A percentile compares a stretch with the other conserved stretches of the same genome.
phyloP scores from a whole-genome alignment of 2,329 filamentous ascomycete species.

The Hypocreales sp. region DNA sequence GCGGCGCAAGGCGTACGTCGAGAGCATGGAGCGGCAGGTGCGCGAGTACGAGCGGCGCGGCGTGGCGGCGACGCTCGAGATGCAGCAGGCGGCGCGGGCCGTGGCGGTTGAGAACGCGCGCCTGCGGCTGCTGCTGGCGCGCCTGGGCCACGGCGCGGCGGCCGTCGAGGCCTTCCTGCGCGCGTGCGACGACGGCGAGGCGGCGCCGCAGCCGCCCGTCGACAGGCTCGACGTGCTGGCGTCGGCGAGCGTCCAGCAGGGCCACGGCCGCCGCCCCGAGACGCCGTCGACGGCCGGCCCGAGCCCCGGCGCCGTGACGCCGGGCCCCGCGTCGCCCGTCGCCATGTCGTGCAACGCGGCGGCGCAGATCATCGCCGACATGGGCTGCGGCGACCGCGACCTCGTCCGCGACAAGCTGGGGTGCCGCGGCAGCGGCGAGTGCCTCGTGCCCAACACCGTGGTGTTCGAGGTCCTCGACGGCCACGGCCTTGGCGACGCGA shows the following conservation, averaged over 20 bases:
- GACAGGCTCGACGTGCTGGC: slow-evolving; percentile 23
- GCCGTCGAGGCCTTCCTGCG: slow-evolving; percentile 25
- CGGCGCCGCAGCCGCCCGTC: slow-evolving; percentile 8
- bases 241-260: slow-evolving; percentile 17
- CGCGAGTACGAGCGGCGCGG: slow-evolving; percentile 31
- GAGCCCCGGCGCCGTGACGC: slow-evolving; percentile 8
- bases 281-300: slow-evolving; percentile 7
- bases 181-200: slow-evolving; percentile 16
- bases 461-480: slow-evolving; percentile 18
- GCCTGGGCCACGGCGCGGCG: slow-evolving; percentile 20
- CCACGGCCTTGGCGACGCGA: too few species aligned
- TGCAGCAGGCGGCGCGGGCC: slow-evolving; percentile 35
- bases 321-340: slow-evolving; percentile 10
- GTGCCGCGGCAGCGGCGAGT: slow-evolving; percentile 11
- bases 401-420: slow-evolving; percentile 14
- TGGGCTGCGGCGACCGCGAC: slow-evolving; percentile 15
- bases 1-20: slow-evolving; percentile 32
- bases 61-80: slow-evolving; percentile 31
- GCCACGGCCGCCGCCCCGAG: slow-evolving; percentile 8
- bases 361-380: slow-evolving; percentile 22
- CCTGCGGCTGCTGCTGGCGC: slow-evolving; percentile 25
- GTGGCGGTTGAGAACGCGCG: slow-evolving; percentile 32
- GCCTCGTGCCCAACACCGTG: slow-evolving; percentile 18
- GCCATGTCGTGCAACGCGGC: slow-evolving; percentile 20
- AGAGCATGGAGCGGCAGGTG: slow-evolving; percentile 28